Evolutionary conservation across 495 filamentous ascomycete species (phyloP).

Genomic region (Aspergillus coremiiformis): DNA sequence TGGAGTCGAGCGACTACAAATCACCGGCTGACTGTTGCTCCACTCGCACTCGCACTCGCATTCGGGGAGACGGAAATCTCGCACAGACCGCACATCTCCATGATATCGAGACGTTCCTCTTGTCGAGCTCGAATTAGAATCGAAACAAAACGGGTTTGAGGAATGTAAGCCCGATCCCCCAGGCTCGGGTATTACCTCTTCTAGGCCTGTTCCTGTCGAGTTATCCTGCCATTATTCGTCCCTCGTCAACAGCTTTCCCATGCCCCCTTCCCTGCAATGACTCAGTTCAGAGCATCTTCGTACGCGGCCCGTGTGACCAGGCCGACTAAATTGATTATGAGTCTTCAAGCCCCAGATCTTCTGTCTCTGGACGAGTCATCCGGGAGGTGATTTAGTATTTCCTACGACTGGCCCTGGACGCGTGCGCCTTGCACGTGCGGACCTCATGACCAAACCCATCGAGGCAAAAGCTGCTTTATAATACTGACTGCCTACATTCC

Average conservation of each 20-base stretch:
- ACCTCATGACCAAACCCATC: constrained; percentile 6
- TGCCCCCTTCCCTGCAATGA: background rate
- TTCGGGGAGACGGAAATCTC: background rate
- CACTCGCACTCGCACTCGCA: background rate
- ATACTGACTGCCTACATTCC: background rate
- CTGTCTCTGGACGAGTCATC: constrained; percentile 1
- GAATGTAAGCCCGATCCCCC: background rate
- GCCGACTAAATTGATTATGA: background rate
- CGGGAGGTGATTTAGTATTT: too few species aligned
- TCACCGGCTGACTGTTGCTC: constrained; percentile 3
- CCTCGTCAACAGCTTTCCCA: background rate
- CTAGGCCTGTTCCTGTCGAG: background rate
- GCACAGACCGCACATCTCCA: too few species aligned
- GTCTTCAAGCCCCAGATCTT: background rate
- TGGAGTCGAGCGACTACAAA: background rate
- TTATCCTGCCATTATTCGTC: constrained; percentile 5
- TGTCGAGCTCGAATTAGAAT: background rate
- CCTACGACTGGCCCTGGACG: too few species aligned
- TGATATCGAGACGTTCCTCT: background rate
- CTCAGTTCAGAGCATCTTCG: constrained; percentile 4
- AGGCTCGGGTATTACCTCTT: background rate
- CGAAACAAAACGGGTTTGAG: background rate
- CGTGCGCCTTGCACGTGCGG: constrained; percentile 20
- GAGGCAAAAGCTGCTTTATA: constrained; percentile 14
- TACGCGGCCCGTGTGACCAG: constrained; percentile 3